Conservation (phyloP, 23 red algal genomes). For the Gracilaria caudata region DNA sequence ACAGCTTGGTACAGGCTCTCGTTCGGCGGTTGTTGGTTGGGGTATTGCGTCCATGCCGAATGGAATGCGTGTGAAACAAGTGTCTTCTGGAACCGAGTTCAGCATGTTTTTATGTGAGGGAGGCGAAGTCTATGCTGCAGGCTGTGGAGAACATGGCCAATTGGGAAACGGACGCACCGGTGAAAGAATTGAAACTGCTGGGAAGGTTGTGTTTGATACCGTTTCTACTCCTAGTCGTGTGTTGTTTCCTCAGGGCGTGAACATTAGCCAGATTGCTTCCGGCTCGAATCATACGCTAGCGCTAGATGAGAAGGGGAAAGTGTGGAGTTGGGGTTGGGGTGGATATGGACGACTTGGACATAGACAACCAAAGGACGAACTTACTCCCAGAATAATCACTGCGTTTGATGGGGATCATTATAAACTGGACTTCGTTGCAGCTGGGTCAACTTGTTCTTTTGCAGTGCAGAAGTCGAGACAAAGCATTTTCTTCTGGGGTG, state of each 20-base stretch:
- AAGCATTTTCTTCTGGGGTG: slow-evolving; percentile 67
- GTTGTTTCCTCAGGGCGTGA: slow-evolving; percentile 14
- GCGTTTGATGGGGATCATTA: slow-evolving; percentile 37
- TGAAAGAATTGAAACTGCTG: slow-evolving; percentile 37
- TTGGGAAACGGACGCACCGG: slow-evolving; percentile 70
- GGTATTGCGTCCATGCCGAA: not conserved
- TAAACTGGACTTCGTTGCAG: slow-evolving; percentile 31
- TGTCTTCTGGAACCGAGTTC: slow-evolving; percentile 56
- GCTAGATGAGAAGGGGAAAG: slow-evolving; percentile 59
- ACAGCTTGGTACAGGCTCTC: slow-evolving; percentile 46
- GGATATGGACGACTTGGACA: slow-evolving; percentile 70
- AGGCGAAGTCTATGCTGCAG: slow-evolving; percentile 64
- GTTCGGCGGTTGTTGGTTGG: not conserved
- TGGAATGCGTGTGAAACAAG: slow-evolving; percentile 23
- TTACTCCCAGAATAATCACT: slow-evolving; percentile 25
- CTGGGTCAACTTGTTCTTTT: slow-evolving; percentile 34
- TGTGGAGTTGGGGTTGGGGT: slow-evolving; percentile 81
- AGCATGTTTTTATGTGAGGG: slow-evolving; percentile 36
- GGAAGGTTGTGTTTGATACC: slow-evolving; percentile 45
- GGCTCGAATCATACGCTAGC: slow-evolving; percentile 58
- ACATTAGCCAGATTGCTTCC: slow-evolving; percentile 40
- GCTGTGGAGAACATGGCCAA: slow-evolving; percentile 66
- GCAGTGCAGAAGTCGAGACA: slow-evolving; percentile 41
- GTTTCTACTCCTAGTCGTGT: slow-evolving; percentile 44
- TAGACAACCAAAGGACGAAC: slow-evolving; percentile 62